Evolutionary conservation across 2,329 filamentous ascomycete species (phyloP), one percentile per base, ranked within the genome.

Genomic region (Aureobasidium sp.): DNA sequence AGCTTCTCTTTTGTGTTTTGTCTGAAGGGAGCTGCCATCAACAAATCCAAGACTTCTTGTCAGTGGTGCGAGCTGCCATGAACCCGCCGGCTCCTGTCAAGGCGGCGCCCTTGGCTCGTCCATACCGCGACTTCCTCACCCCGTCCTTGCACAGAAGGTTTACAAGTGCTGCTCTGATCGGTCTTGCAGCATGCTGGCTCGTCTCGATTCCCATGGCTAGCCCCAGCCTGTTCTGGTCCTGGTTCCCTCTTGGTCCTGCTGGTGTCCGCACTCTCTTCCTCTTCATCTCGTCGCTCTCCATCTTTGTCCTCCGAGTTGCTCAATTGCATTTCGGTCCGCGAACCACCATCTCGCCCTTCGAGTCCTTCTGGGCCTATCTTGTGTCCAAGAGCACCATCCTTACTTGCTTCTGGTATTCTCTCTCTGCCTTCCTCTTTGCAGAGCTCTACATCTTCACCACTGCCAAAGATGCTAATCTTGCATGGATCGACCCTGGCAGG

Each of bases 101-200:
- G 36, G 44, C 44, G 8, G 47, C 42, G 54, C 54, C 54, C 15
- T n/a, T 39, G 44, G 1, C 61, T 44, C 67, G 61, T 4, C 80
- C 83, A 73, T 96, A 96, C 76, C 88, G 91, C 79, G 90, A 96
- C 77, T 95, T 95, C 74, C 78, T 97, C 67, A 95, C 93, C 64
- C 92, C 93, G 54, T 87, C 89, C 58, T 79, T 97, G 66, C 93
- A 97, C 75, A 83, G 89, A 69, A 85, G 91, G 69, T 97, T 97
- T 76, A 87, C 88, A 53, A 86, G 86, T 65, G 91, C 90, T 13
- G 88, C 88, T 52, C 81, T 83, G 15, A 78, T 90, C 65, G 79
- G 91, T 15, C 76, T 94, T 10, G 76, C 81, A 52, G 79, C 91
- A 61, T 90, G 90, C 71, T 96, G 94, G 73, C 60, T 83, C 41